Base-by-base conservation (phyloP, 257 asterid genomes). In the Solanum megistacrolobum region DNA sequence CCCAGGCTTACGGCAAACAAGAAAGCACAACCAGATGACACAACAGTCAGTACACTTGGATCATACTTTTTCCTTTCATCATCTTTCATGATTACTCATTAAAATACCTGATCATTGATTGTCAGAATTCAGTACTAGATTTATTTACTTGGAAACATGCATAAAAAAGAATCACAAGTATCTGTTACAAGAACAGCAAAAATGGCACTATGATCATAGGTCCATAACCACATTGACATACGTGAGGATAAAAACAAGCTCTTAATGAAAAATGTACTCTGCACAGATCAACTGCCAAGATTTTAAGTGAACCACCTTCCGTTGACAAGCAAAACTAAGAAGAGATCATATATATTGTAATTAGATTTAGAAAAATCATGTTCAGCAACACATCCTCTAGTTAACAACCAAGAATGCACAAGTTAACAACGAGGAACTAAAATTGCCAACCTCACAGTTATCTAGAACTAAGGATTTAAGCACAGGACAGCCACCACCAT, bases 401-500 rank as follows among this genome's bases (percentile, higher is more conserved):
- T 38, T 27, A 65, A 85, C 21, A 66, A 84, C 76, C 82, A 36
- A 23, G 81, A 43, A 66, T 60, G 78, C 60, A 66, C 84, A 71
- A 52, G 66, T 79, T 60, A 21, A 38, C 65, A 39, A 83, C 65
- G 85, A 75, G 6, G 62, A 73, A 69, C 36, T 25, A 86, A 83
- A 46, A 76, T 72, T 87, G 91, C 95, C 32, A 75, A 97, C 99
- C 99, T 96, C 98, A 68, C 99, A 97, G 81, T 84, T 94, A 89
- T 97, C 99, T 71, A 97, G 98, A 91, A 96, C 89, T 88, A 97
- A 89, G 25, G 99, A 92, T 89, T 93, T 93, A 87, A 97, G 91
- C 72, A 88, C 89, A 34, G 99, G 99, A 90, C 98, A 97, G 91
- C 99, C 98, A 90, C 99, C 99, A 43, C 94, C 98, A 62, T 92